These are phyloP conservation scores for Suhomyces kilbournensis DNA, from an alignment of 805 yeast species.

Conservation along the genomic window DNA sequence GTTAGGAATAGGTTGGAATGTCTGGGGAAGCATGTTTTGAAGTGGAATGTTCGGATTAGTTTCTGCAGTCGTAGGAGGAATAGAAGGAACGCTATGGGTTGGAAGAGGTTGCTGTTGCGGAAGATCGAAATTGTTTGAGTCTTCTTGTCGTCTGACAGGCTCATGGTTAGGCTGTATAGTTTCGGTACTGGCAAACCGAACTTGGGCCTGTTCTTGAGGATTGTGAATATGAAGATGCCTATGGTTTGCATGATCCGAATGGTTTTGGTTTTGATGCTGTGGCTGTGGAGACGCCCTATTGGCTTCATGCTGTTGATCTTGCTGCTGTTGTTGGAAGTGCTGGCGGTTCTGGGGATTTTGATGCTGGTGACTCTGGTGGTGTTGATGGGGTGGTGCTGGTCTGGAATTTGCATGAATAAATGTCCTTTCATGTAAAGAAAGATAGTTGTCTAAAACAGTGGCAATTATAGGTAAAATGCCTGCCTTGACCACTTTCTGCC, in stretches of 20 bases:
- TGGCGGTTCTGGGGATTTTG: slow-evolving; percentile 18
- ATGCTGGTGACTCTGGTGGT: neutral
- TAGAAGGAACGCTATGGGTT: neutral
- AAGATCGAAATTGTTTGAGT: neutral
- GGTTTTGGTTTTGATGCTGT: neutral
- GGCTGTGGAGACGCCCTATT: neutral
- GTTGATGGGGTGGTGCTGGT: slow-evolving; percentile 9
- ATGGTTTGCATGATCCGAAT: neutral
- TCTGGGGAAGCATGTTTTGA: neutral
- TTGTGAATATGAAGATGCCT: slow-evolving; percentile 2
- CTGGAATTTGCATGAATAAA: slow-evolving; percentile 30
- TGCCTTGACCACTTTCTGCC: slow-evolving; percentile 85
- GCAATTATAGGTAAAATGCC: slow-evolving; percentile 90
- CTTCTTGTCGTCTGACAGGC: neutral
- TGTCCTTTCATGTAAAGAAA: slow-evolving; percentile 42
- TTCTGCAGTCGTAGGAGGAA: neutral
- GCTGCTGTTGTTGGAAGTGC: slow-evolving; percentile 1
- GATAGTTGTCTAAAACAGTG: slow-evolving; percentile 85
- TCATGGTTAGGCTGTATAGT: neutral
- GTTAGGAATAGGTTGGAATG: neutral
- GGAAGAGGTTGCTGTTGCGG: slow-evolving; percentile 3
- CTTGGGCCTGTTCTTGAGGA: neutral
- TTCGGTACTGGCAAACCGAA: neutral
- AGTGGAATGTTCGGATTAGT: neutral
- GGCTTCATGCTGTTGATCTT: neutral